Evolutionary conservation across 2,329 filamentous ascomycete genomes (phyloP).

Genomic region (Dactylellina leptospora): DNA sequence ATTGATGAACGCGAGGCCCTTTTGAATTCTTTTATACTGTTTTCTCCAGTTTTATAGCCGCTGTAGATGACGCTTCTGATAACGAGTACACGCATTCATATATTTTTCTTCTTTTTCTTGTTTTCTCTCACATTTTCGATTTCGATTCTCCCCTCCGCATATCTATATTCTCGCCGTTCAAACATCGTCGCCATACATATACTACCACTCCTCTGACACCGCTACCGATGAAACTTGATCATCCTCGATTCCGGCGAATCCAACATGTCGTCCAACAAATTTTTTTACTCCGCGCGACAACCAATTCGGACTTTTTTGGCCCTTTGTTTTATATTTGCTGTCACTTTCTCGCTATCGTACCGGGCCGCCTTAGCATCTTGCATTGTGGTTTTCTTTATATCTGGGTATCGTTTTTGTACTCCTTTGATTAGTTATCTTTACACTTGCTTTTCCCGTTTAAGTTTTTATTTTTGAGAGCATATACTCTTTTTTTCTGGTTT

Average conservation of each 20-base stretch:
- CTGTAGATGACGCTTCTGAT: slow-evolving; percentile 54
- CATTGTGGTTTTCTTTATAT: slow-evolving; percentile 33
- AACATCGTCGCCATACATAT: neutral
- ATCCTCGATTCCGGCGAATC: slow-evolving; percentile 36
- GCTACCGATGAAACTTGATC: neutral
- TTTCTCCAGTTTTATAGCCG: slow-evolving; percentile 30
- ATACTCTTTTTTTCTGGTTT: slow-evolving; percentile 1
- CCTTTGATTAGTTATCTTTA: too few species aligned
- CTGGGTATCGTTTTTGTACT: too few species aligned
- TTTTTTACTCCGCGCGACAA: slow-evolving; percentile 13
- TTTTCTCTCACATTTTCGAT: neutral
- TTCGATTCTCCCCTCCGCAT: slow-evolving; percentile 48
- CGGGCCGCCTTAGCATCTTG: slow-evolving; percentile 47
- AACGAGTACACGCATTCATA: slow-evolving; percentile 52
- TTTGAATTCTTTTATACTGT: slow-evolving; percentile 29
- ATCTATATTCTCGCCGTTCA: neutral
- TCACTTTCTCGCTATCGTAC: neutral
- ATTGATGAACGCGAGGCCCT: slow-evolving; percentile 37
- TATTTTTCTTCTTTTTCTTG: slow-evolving; percentile 12
- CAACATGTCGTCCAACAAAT: slow-evolving; percentile 33
- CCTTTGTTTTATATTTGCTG: neutral
- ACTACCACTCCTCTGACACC: too few species aligned
- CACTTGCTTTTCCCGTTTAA: slow-evolving; percentile 9
- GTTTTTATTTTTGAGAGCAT: slow-evolving; percentile 33
- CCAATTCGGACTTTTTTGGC: slow-evolving; percentile 25